Evolutionary conservation across 345 rosid genomes (phyloP), one percentile per base, ranked within the genome.

Genomic region (Camelina neglecta): DNA sequence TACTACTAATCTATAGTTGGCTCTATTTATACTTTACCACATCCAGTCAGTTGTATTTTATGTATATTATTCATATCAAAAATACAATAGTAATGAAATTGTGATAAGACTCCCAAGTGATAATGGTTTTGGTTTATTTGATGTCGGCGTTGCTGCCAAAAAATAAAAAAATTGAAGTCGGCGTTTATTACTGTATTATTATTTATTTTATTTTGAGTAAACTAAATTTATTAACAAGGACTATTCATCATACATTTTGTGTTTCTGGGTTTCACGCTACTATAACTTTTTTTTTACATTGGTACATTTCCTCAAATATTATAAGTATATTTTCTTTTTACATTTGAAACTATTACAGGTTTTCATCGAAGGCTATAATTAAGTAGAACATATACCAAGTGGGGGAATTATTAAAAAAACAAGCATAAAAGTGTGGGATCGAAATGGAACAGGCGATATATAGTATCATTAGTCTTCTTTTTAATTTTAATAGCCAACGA

Each of bases 391-490:
- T 60, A 68, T 21, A 20, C 20, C 50, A 8, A 39, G 18, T 20
- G 18, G 66, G 4, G 12, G 6, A 15, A 6, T 39, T 26, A 26
- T 0, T 2, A 63, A 44, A 63, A 63, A 56, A 3, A 39, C 33
- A 56, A 29, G 36, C 55, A 29, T 41, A 26, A 15, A 64, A 44
- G 8, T 44, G 69, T 49, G 24, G 8, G n/a, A 39, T 35, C 39
- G 49, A 31, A 24, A 41, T 39, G 42, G 39, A 39, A 16, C 59
- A 63, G 1, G 55, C 63, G 49, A 57, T n/a, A n/a, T n/a, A n/a
- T 47, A 16, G 11, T 50, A 75, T 51, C n/a, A 60, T 60, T 49
- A 76, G 7, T 53, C 56, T 10, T 50, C 44, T 20, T 18, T 11
- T 11, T 15, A 4, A 49, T 51, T 51, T 60, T 54, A 56, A 11